Evolutionary conservation across 1,139 yeast genomes (phyloP), one percentile per base, ranked within the genome.

Genomic region (Pichia inconspicua): DNA sequence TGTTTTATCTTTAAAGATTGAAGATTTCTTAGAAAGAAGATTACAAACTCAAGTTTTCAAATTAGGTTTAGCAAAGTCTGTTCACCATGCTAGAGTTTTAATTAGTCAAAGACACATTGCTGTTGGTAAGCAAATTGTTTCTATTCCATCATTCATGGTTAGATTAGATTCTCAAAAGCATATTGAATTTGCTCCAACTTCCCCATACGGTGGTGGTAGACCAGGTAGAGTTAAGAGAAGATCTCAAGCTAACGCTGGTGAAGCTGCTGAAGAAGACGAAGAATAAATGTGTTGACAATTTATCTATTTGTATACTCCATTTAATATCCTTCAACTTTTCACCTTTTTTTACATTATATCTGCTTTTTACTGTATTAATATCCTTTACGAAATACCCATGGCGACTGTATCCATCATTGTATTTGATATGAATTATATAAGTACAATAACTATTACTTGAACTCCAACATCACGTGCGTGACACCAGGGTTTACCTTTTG

Each of bases 161-260:
- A 94, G 99, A 82, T 85, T 92, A 74, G 99, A 92, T 79, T 90
- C 98, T 64, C 98, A 92, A 80, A 92, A 92, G 87, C 98, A 94
- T 89, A 89, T 92, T 77, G 98, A 92, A 83, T 92, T 92, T 67
- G 95, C 98, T 68, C 84, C 90, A 73, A 88, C 87, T 74, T 92
- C 98, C 63, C 98, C 99, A 75, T 92, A 87, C 88, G 98, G 98
- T 74, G 98, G 98, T 80, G 98, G 97, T 67, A 92, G 98, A 81
- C 94, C 98, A 66, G 99, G 99, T 75, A 94, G 98, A 83, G 96
- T 88, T 69, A 94, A 94, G 84, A 89, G 98, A 87, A 90, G 81
- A 80, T 82, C 85, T 82, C 86, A 84, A 73, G 82, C 70, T 58
- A 37, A 42, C 37, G 73, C 70, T 59, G 82, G 71, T 64, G 89